These are phyloP conservation scores for Saccharum hybrid DNA, from an alignment of 202 grass and related monocot genomes.

Conservation along the genomic window DNA sequence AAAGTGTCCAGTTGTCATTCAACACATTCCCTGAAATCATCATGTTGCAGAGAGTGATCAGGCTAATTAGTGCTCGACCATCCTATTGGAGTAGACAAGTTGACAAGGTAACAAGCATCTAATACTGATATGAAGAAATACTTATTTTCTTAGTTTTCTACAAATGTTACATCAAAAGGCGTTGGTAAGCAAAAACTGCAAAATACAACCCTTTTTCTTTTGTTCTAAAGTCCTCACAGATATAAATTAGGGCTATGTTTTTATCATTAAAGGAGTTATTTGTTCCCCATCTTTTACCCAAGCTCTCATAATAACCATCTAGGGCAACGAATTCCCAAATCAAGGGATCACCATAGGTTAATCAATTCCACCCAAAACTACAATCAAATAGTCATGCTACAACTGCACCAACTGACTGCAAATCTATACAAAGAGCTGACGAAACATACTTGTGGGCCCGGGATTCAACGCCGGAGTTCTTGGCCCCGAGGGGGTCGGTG, in stretches of 20 bases:
- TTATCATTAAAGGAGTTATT: neutral
- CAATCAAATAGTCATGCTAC: neutral
- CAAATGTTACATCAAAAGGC: neutral
- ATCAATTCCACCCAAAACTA: neutral
- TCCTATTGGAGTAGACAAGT: neutral
- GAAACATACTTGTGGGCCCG: slow-evolving; percentile 68
- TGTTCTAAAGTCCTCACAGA: neutral
- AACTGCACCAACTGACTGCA: neutral
- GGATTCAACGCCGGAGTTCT: slow-evolving; percentile 82
- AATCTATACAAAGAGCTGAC: neutral
- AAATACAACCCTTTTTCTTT: neutral
- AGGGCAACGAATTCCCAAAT: slow-evolving; percentile 2
- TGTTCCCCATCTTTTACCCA: neutral
- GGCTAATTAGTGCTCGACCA: neutral
- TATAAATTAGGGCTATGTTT: neutral
- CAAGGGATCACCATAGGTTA: neutral
- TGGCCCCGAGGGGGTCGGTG: slow-evolving; percentile 62
- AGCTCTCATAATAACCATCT: neutral
- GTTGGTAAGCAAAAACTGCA: neutral
- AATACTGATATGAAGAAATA: neutral
- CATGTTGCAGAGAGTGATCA: neutral
- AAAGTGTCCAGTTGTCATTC: neutral
- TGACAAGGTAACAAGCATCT: neutral
- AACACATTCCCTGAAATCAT: slow-evolving; percentile 17
- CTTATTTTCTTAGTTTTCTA: neutral